Conservation (phyloP, 2,329 filamentous ascomycete species). For the Diaporthe ampelina region DNA sequence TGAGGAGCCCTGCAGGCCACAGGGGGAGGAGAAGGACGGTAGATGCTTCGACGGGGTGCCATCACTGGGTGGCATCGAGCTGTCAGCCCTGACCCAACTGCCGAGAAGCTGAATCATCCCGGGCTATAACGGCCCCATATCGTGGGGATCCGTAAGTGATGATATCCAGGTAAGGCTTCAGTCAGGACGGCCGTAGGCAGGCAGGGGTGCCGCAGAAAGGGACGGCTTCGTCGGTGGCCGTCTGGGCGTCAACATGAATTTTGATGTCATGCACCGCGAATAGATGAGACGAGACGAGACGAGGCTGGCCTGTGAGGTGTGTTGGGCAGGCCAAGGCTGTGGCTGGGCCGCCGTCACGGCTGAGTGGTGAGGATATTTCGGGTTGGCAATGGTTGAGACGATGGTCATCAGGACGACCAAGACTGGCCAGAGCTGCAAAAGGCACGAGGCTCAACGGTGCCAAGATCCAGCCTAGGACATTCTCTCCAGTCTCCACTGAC, state of each 20-base stretch:
- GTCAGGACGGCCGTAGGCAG: not conserved
- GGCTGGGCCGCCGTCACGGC: constrained; percentile 3
- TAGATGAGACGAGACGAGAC: constrained; percentile 21
- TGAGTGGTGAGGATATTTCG: not conserved
- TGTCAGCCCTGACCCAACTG: constrained; percentile 8
- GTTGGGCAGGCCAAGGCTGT: not conserved
- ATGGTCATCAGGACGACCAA: not conserved
- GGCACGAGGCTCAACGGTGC: not conserved
- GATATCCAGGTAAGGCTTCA: constrained; percentile 15
- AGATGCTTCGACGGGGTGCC: constrained; percentile 5
- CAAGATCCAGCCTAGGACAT: not conserved
- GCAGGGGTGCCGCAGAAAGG: not conserved
- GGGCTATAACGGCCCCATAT: not conserved
- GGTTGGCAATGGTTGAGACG: not conserved
- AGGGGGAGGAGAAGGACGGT: not conserved
- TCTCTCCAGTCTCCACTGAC: not conserved
- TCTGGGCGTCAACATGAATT: not conserved
- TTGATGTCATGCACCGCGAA: constrained; percentile 26
- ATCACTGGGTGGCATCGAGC: constrained; percentile 21
- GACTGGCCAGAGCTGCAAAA: not conserved
- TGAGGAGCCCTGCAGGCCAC: not conserved
- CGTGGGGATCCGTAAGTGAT: not conserved
- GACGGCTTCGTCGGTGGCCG: constrained; percentile 17
- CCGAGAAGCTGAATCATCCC: constrained; percentile 13
- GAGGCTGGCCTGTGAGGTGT: not conserved